Evolutionary conservation across 2,329 filamentous ascomycete species (phyloP).

Genomic region (Endothia cerciana): DNA sequence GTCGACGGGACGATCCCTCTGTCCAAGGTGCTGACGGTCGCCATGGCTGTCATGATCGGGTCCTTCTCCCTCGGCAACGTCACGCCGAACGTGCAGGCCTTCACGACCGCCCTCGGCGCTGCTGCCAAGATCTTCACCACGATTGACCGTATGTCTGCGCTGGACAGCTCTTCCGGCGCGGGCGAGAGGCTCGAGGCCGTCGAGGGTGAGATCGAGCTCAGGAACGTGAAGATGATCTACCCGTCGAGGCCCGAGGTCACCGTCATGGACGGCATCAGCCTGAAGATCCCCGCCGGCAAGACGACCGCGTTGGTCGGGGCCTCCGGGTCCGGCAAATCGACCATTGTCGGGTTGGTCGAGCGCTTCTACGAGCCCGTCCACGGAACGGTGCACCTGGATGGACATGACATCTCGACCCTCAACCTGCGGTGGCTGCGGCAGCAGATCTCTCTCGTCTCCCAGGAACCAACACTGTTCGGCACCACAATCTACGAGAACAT

Average conservation of each 20-base stretch:
- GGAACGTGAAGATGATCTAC: constrained; percentile 89
- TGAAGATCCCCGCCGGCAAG: constrained; percentile 84
- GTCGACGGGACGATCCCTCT: constrained; percentile 68
- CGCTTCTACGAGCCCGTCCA: constrained; percentile 90
- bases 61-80: constrained; percentile 90
- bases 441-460: constrained; percentile 89
- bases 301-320: constrained; percentile 92
- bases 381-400: constrained; percentile 80
- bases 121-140: constrained; percentile 92
- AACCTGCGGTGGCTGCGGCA: constrained; percentile 91
- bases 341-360: constrained; percentile 90
- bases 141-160: constrained; percentile 83
- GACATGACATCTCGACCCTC: constrained; percentile 75
- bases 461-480: constrained; percentile 89
- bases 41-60: constrained; percentile 91
- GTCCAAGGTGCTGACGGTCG: constrained; percentile 76
- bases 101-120: constrained; percentile 80
- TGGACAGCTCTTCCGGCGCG: constrained; percentile 73
- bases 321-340: constrained; percentile 93
- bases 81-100: constrained; percentile 83
- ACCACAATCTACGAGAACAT: constrained; percentile 92
- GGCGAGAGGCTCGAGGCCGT: constrained; percentile 76
- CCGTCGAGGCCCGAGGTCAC: constrained; percentile 88
- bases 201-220: constrained; percentile 78
- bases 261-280: constrained; percentile 82